phyloP scores from a whole-genome alignment of 148 eudicot genomes.

The Vaccinium corymbosum region DNA sequence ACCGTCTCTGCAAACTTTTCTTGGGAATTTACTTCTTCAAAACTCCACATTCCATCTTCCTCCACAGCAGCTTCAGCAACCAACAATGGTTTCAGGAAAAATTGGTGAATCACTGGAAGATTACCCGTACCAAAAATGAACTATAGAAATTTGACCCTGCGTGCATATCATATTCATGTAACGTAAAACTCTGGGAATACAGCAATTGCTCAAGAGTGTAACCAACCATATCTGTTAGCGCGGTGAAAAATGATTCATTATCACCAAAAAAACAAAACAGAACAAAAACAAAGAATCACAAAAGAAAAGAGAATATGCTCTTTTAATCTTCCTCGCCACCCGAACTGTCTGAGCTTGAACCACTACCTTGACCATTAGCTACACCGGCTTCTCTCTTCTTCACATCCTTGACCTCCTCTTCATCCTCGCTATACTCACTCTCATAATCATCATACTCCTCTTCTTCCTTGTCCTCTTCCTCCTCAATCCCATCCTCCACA shows the following conservation, averaged over 20 bases:
- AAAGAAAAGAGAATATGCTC: not conserved
- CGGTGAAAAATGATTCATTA: not conserved
- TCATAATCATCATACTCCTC: slow-evolving; percentile 76
- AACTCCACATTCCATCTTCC: not conserved
- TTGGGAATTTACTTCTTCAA: not conserved
- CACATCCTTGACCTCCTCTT: slow-evolving; percentile 40
- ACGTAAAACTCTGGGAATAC: not conserved
- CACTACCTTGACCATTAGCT: slow-evolving; percentile 31
- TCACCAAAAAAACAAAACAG: not conserved
- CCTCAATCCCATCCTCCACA: slow-evolving; percentile 59
- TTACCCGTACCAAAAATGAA: not conserved
- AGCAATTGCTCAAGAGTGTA: not conserved
- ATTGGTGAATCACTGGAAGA: not conserved
- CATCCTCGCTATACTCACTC: slow-evolving; percentile 94
- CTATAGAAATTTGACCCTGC: not conserved
- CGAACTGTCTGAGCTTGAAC: slow-evolving; percentile 45
- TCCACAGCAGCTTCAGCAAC: not conserved
- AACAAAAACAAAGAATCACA: not conserved
- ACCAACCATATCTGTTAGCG: not conserved
- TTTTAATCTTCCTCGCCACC: slow-evolving; percentile 52
- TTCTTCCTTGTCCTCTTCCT: slow-evolving; percentile 83
- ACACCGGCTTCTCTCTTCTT: slow-evolving; percentile 36
- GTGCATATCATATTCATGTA: not conserved
- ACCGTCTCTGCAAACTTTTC: not conserved
- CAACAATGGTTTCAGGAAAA: not conserved